Evolutionary conservation across 2,329 filamentous ascomycete species (phyloP).

Genomic region (Aschersonia sp.): DNA sequence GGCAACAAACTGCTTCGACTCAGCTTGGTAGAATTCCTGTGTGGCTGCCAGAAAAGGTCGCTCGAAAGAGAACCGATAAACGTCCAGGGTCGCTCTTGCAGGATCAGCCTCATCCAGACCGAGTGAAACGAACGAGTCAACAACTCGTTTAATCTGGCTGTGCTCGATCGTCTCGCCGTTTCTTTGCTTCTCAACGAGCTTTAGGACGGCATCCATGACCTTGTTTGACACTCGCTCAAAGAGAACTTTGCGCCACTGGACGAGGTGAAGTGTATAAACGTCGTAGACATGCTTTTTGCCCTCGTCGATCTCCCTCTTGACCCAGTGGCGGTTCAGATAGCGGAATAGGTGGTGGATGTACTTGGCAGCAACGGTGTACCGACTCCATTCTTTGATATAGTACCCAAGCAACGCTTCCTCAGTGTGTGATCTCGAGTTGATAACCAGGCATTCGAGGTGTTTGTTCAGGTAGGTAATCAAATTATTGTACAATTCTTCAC

Average conservation of each 20-base stretch:
- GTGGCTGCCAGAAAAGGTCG: conserved; percentile 81
- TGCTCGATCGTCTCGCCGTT: conserved; percentile 98
- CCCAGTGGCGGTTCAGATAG: conserved; percentile 96
- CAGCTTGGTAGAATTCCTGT: conserved; percentile 71
- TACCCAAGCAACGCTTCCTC: conserved; percentile 84
- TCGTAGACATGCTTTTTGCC: conserved; percentile 98
- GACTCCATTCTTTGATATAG: conserved; percentile 93
- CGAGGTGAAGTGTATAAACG: conserved; percentile 91
- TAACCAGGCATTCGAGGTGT: conserved; percentile 59
- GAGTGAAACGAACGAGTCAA: conserved; percentile 90
- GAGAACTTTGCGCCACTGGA: conserved; percentile 87
- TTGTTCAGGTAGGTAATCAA: conserved; percentile 70
- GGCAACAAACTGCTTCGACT: conserved; percentile 86
- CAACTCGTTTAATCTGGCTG: conserved; percentile 89
- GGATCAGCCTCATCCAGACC: conserved; percentile 88
- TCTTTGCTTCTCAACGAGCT: conserved; percentile 90
- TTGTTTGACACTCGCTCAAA: conserved; percentile 72
- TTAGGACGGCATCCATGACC: conserved; percentile 90
- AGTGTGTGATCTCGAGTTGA: conserved; percentile 61
- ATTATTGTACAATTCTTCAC: conserved; percentile 90
- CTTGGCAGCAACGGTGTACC: conserved; percentile 89
- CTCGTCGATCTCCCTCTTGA: conserved; percentile 96
- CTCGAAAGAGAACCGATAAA: conserved; percentile 88
- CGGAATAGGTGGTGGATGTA: conserved; percentile 96
- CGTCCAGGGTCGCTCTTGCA: conserved; percentile 86